Percentiles rank a stretch among this genome's conserved stretches.
These are phyloP conservation scores for Tolypocladium sp. DNA, from an alignment of 2,329 filamentous ascomycete genomes.

Conservation along the genomic window DNA sequence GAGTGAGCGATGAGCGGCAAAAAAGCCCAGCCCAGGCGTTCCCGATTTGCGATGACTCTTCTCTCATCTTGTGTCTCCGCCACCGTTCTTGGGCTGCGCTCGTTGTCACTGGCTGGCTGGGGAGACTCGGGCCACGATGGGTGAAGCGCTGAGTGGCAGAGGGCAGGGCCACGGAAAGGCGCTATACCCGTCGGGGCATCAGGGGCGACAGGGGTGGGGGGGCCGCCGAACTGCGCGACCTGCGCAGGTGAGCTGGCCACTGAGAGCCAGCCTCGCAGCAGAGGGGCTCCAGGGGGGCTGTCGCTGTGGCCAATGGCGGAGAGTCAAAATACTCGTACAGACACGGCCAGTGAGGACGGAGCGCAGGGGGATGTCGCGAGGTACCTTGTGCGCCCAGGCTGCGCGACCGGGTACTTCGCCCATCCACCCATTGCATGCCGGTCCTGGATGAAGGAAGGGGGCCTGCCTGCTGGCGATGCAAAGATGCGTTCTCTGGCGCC, in stretches of 20 bases:
- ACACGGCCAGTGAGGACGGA: background rate
- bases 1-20: background rate
- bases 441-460: background rate
- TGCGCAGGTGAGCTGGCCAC: background rate
- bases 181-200: background rate
- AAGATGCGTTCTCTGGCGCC: background rate
- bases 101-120: background rate
- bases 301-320: background rate
- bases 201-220: constrained; percentile 1
- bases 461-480: background rate
- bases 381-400: background rate
- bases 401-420: background rate
- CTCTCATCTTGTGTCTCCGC: background rate
- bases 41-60: background rate
- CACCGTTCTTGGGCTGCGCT: background rate
- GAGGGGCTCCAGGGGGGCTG: background rate
- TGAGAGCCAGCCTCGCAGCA: background rate
- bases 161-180: background rate
- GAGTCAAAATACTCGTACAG: background rate
- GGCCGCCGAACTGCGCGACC: background rate
- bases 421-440: background rate
- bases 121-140: background rate
- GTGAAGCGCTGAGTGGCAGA: background rate
- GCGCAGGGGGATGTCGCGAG: background rate
- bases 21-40: background rate